Evolutionary conservation across 805 yeast genomes (phyloP), one percentile per base, ranked within the genome.

Genomic region (Wickerhamiella galacta): DNA sequence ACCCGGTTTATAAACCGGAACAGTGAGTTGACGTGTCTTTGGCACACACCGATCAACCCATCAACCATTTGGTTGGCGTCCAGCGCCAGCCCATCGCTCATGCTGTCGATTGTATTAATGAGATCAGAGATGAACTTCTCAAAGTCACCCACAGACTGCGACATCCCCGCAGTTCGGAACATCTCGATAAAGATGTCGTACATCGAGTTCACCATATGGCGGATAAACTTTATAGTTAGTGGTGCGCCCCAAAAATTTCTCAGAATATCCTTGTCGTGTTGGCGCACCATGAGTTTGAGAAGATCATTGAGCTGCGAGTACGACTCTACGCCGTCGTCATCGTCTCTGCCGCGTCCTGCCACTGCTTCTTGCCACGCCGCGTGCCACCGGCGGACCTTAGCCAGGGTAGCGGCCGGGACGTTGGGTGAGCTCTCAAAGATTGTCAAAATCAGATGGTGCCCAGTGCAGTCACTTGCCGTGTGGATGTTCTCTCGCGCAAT

Each of bases 161-260:
- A 70, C 37, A 80, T 63, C 35, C 70, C 66, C 3, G 87, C 79
- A 20, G 67, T 63, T 39, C 70, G 69, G 57, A 79, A 75, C 1
- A 80, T 62, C 19, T 63, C 63, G 35, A 79, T 74, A 49, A 80
- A 57, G 1, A 92, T 90, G 40, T 74, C 75, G 49, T 77, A 79
- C 40, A 79, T 72, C 40, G 78, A 59, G 2, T 80, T 60, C 30
- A 90, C 63, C 19, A 82, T 60, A 30, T 79, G 80, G 42, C 77
- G 77, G 36, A 85, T 59, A 26, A 87, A 62, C 23, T 64, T 64
- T n/a, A 83, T 73, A 29, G 92, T 58, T 42, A 78, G 80, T 0
- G 87, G 82, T 44, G 85, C 93, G 29, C 70, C 72, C 93, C 94
- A 81, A 27, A 85, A 50, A 47, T 75, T 74, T 45, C 72, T 73